A percentile compares a stretch with the other conserved stretches of the same genome.
These are phyloP conservation scores for Microsporum ferrugineum DNA, from an alignment of 2,329 filamentous ascomycete genomes.

Conservation along the genomic window DNA sequence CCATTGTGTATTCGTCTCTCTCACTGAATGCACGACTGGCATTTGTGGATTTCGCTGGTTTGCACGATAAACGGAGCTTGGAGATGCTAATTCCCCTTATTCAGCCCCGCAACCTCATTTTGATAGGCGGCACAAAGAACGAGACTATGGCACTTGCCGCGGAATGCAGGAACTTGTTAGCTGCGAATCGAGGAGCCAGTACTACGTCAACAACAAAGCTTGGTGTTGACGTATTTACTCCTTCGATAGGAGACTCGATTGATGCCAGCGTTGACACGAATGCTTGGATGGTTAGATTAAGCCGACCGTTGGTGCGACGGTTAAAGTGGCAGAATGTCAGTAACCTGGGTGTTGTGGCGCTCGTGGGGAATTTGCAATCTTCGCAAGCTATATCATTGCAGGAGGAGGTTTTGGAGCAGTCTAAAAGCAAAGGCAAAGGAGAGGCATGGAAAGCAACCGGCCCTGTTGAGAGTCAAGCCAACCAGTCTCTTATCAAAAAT, in stretches of 20 bases:
- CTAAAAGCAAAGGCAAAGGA: slow-evolving; percentile 43
- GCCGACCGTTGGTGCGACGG: slow-evolving; percentile 69
- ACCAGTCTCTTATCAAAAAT: slow-evolving; percentile 21
- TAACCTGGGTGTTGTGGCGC: slow-evolving; percentile 79
- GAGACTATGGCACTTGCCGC: slow-evolving; percentile 70
- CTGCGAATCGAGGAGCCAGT: slow-evolving; percentile 28
- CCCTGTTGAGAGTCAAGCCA: slow-evolving; percentile 14
- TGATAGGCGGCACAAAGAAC: slow-evolving; percentile 67
- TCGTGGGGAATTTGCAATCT: slow-evolving; percentile 61
- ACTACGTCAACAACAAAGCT: slow-evolving; percentile 6
- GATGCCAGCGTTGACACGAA: slow-evolving; percentile 96
- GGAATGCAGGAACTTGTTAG: slow-evolving; percentile 61
- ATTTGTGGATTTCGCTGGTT: slow-evolving; percentile 80
- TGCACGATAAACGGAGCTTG: slow-evolving; percentile 87
- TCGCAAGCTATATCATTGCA: slow-evolving; percentile 22
- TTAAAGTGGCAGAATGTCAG: slow-evolving; percentile 92
- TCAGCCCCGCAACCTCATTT: slow-evolving; percentile 82
- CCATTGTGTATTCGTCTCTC: slow-evolving; percentile 53
- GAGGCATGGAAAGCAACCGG: slow-evolving; percentile 28
- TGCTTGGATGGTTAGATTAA: slow-evolving; percentile 88
- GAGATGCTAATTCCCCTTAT: slow-evolving; percentile 93
- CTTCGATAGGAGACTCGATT: slow-evolving; percentile 58
- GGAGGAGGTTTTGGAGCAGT: slow-evolving; percentile 30
- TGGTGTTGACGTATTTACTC: slow-evolving; percentile 66
- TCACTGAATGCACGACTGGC: slow-evolving; percentile 64